Base-by-base conservation (phyloP, 208 protist species). In the Acanthamoeba comandoni region DNA sequence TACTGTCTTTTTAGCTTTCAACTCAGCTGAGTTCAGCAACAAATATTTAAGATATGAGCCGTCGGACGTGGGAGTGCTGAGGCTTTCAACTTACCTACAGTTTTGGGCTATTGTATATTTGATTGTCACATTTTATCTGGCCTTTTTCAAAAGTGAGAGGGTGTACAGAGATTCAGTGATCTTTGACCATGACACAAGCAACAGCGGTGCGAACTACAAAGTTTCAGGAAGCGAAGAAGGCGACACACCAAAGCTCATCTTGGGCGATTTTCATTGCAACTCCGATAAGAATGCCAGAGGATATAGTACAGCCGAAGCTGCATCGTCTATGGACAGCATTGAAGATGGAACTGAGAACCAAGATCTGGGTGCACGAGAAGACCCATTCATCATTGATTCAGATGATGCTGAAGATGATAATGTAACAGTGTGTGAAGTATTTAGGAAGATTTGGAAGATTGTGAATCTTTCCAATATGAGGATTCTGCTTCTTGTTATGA, bases 1-100 rank as follows among this genome's bases (percentile, higher is more conserved):
- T 39, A 93, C 92, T 29, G 80, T 95, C 12, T 95, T 95, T 58
- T 58, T 95, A 9, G 92, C 90, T 3, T 70, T 95, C 73, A 95
- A 95, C 65, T 94, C 79, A 22, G 49, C 92, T 15, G 91, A 93
- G 39, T 93, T 94, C 71, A 87, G 70, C 64, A 93, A 94, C 51
- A 65, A 22, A 4, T 92, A 84, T 22, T 52, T 92, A 13, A 35
- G 88, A n/a, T 19, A 19, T 60, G 91, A 71, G 43, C 88, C 88
- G 15, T 19, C 5, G 22, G 31, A 31, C n/a, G 29, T 31, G 48
- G 88, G 88, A 13, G 11, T 92, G 15, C 26, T 92, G 22, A 43
- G 51, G 58, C 35, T 92, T 19, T 57, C 57, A 1, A 69, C 58
- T 35, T 92, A 92, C 31, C 52, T 92, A 13, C 31, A 53, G 29